Evolutionary conservation across 257 asterid genomes (phyloP), one percentile per base, ranked within the genome.

Genomic region (Capsicum baccatum): DNA sequence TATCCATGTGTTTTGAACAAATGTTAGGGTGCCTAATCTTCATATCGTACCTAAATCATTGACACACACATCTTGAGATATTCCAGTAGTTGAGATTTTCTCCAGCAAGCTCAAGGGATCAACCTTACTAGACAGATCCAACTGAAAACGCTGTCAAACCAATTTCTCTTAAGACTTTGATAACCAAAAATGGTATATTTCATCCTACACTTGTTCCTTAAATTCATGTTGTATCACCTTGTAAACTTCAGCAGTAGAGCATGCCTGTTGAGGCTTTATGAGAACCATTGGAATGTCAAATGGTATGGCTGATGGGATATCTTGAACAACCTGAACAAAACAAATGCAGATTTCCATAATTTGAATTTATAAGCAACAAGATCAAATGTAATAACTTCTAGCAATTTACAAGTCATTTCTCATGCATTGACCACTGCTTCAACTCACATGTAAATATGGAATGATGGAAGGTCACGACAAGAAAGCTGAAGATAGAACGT

Each of bases 211-310:
- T 60, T 39, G 70, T 57, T 81, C 55, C n/a, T 11, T 70, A 83
- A 66, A 26, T n/a, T 66, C 80, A 56, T 76, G 57, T 17, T 84
- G 47, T 4, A 69, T 35, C 83, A 95, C 99, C 98, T 94, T 97
- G 93, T 97, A 97, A 89, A 97, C 98, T 89, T 91, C 98, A 87
- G 98, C 99, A 35, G 99, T 97, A 26, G 98, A 88, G 88, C 99
- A 97, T 83, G 96, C 98, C 88, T 95, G 92, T 80, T 84, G 95
- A 35, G 98, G 99, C 88, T 97, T 97, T 79, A 97, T 90, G 83
- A 97, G 98, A 89, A 95, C 96, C 96, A 97, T 91, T 57, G 99
- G 95, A 84, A 91, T 88, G 87, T 91, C 95, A 19, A 70, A 83
- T 81, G 97, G 88, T 85, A 91, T 47, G 54, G 97, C 93, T 21